A percentile compares a stretch with the other conserved stretches of the same genome.
Conservation (phyloP, 2,329 filamentous ascomycete genomes). For the Shiraia bambusicola region DNA sequence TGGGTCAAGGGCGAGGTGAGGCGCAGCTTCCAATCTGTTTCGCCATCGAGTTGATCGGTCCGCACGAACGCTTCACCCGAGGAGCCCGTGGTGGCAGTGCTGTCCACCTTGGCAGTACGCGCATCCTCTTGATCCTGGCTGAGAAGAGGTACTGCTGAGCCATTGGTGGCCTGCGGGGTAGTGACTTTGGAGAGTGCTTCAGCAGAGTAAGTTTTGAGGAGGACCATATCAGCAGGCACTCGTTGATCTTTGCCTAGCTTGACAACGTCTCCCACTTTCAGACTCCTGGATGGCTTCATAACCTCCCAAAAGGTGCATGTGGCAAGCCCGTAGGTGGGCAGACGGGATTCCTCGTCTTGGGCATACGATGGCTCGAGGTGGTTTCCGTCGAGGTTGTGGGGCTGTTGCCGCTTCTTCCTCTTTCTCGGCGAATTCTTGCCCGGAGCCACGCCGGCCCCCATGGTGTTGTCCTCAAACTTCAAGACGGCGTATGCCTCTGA, state of each 20-base stretch:
- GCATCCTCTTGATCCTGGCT: constrained; percentile 20
- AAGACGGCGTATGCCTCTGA: constrained; percentile 83
- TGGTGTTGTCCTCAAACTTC: constrained; percentile 63
- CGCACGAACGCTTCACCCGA: constrained; percentile 92
- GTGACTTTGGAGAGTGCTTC: constrained; percentile 10
- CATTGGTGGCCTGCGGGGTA: constrained; percentile 2
- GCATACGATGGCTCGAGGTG: constrained; percentile 64
- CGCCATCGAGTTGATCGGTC: constrained; percentile 94
- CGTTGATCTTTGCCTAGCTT: constrained; percentile 90
- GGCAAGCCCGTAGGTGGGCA: constrained; percentile 37
- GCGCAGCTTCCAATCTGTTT: constrained; percentile 97
- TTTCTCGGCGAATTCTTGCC: constrained; percentile 30
- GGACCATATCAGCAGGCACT: constrained; percentile 90
- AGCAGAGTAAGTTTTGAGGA: constrained; percentile 74
- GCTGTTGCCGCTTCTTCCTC: constrained; percentile 38
- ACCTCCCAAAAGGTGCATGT: constrained; percentile 64
- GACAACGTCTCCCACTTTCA: constrained; percentile 94
- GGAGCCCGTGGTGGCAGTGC: constrained; percentile 34
- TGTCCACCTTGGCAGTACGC: constrained; percentile 15
- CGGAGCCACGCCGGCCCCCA: constrained; percentile 36
- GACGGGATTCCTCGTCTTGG: constrained; percentile 64
- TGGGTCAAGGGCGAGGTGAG: constrained; percentile 86
- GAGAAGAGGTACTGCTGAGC: constrained; percentile 20
- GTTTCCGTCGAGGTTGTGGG: constrained; percentile 24
- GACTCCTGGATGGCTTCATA: constrained; percentile 77